Percentiles rank a stretch among this genome's conserved stretches.
These are phyloP conservation scores for Phyllosticta ampelicida DNA, from an alignment of 2,329 filamentous ascomycete genomes.

Conservation along the genomic window DNA sequence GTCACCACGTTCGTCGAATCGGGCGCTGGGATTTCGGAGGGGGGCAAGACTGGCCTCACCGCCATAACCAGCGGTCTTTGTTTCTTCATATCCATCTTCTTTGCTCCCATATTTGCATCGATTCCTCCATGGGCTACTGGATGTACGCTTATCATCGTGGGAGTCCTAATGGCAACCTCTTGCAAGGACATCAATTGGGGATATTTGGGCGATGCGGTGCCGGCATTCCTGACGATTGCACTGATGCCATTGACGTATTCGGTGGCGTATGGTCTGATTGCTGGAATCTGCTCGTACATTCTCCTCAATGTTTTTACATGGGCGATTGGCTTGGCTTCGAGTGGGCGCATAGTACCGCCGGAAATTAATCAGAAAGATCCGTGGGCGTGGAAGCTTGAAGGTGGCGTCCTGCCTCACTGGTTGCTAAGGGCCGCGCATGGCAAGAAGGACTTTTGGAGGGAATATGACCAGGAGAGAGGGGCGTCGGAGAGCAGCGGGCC, in stretches of 20 bases:
- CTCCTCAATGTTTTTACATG: conserved; percentile 63
- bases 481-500: background rate
- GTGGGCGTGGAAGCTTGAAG: conserved; percentile 69
- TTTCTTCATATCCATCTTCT: conserved; percentile 82
- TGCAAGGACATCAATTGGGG: conserved; percentile 81
- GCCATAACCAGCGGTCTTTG: conserved; percentile 67
- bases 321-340: conserved; percentile 53
- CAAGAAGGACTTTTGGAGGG: conserved; percentile 62
- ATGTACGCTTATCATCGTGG: conserved; percentile 76
- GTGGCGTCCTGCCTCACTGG: conserved; percentile 68
- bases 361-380: conserved; percentile 68
- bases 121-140: conserved; percentile 86
- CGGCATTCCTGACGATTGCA: conserved; percentile 72
- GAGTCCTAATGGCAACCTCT: conserved; percentile 73
- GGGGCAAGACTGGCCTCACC: conserved; percentile 75
- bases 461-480: background rate
- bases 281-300: conserved; percentile 66
- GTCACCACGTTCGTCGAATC: conserved; percentile 83
- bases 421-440: conserved; percentile 51
- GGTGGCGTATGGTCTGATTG: conserved; percentile 78
- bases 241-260: conserved; percentile 87
- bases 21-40: conserved; percentile 82
- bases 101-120: conserved; percentile 80
- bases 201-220: conserved; percentile 73
- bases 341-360: conserved; percentile 60